Evolutionary conservation across 2,329 filamentous ascomycete species (phyloP), one percentile per base, ranked within the genome.

Genomic region (Fusarium vanettenii): DNA sequence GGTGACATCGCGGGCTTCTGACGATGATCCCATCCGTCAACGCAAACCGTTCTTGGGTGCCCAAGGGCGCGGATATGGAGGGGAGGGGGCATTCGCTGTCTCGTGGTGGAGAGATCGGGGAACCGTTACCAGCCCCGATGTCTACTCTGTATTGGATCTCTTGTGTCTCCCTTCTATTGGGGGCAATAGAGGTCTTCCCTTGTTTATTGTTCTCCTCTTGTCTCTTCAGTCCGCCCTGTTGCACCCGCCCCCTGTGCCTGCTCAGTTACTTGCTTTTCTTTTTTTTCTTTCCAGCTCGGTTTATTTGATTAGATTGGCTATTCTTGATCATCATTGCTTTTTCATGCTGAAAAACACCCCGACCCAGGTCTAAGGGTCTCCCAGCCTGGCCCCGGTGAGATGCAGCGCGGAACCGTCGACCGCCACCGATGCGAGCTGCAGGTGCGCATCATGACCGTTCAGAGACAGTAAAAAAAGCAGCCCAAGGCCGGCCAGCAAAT

Each of bases 91-190:
- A 66, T 66, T 61, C 33, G 56, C 41, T 59, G 70, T 50, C 31
- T 66, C 61, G 60, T 56, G 71, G 66, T 73, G 70, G 71, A 57
- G 66, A 71, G 57, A 70, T 73, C 71, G 71, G 71, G 71, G 71
- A 73, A 52, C 70, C 66, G 71, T 57, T 45, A 52, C 45, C 31
- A 60, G 61, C 70, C 71, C 71, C 70, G 65, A 35, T 31, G n/a
- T 60, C 56, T 41, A 3, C 22, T 20, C 22, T 25, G 14, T 37
- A 45, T 39, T 52, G 20, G 41, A 22, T 45, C 41, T 14, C 20
- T 14, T 45, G 14, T 50, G 29, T 48, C 29, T 63, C 60, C n/a
- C 60, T 62, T 41, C 43, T 27, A 25, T 61, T 61, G 33, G 35
- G 33, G 48, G 50, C 18, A 27, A 8, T 13, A 56, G 27, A 27